Base-by-base conservation (phyloP, 345 rosid genomes). In the Citrus unshiu region DNA sequence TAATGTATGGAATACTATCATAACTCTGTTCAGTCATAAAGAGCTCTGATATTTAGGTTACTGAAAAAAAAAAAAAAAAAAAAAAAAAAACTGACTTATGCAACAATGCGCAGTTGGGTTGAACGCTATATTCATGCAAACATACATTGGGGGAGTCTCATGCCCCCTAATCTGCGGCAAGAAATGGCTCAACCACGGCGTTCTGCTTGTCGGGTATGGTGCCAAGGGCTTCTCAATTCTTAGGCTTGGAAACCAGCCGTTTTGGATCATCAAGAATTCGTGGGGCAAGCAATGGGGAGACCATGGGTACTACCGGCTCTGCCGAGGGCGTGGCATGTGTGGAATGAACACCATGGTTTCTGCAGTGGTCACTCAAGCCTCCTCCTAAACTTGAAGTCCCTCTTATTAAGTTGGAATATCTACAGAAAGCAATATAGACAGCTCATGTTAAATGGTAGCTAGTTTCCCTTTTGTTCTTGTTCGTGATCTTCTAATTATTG, bases 271-370 rank as follows among this genome's bases (percentile, higher is more conserved):
- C 37, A 95, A 90, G 89, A 95, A 95, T 79, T 95, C 99, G 0
- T 95, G 97, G 97, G 98, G 98, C 4, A 84, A 87, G 83, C 82
- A 57, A 0, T 93, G 99, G 96, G 98, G 99, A 64, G 94, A 95
- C 21, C 14, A 87, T 37, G 98, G 98, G 6, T 93, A 95, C 66
- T 91, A 91, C 84, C 91, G 88, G 49, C 83, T 95, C 22, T 95
- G 98, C 82, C 86, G 93, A 25, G 95, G 98, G 3, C 90, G 83
- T 14, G 85, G 88, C 12, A 88, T 90, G 85, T 93, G 99, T 75
- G 98, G 98, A 40, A 87, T 93, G 76, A 82, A 91, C 89, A 89
- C 90, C 0, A 92, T 93, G 98, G 99, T 88, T 61, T 95, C 99
- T 59, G 94, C 99, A 0, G 99, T 92, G 6, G 87, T 85, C 7